Base-by-base conservation (phyloP, 208 protist genomes). In the Porcisia hertigi region DNA sequence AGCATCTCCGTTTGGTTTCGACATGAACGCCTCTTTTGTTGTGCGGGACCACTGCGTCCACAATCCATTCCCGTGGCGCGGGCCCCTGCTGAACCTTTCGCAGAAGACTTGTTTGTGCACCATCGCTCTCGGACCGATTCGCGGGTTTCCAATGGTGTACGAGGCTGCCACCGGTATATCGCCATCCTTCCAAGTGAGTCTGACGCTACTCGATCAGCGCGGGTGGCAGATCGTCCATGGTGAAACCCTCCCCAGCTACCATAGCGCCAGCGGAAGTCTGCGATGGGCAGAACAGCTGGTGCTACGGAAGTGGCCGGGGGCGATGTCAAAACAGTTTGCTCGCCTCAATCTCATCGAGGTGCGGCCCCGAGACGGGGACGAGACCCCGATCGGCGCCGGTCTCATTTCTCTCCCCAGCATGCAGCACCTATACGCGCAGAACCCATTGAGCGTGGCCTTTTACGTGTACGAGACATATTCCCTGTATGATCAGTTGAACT, bases 401-500 rank as follows among this genome's bases (percentile, higher is more conserved):
- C 85, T 97, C 62, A 92, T 97, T 49, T 97, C 93, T 16, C 81
- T 97, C 49, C 77, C 79, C 60, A 83, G 76, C 49, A 88, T 95
- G 71, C 79, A 92, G 58, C 87, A 86, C 54, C 92, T 85, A 57
- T 86, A 86, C 71, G 80, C 84, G 9, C 74, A 85, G 55, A 87
- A 86, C 63, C 84, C 88, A 20, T 81, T 95, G 67, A 89, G 88
- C 53, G 83, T 97, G 30, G 93, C 93, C 25, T 97, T 97, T 57
- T 91, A 94, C 83, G 93, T 97, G 8, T 97, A 97, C 77, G 93
- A 97, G 80, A 97, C 91, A 14, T 97, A 95, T 82, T 95, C 91
- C 34, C 75, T 94, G 72, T 97, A 97, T 83, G 93, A 97, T 66
- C 82, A 92, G 57, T 77, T 97, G 41, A 91, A 88, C 82, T 91